A percentile compares a stretch with the other conserved stretches of the same genome.
Conservation (phyloP, 2,329 filamentous ascomycete genomes). For the Botryotinia calthae region DNA sequence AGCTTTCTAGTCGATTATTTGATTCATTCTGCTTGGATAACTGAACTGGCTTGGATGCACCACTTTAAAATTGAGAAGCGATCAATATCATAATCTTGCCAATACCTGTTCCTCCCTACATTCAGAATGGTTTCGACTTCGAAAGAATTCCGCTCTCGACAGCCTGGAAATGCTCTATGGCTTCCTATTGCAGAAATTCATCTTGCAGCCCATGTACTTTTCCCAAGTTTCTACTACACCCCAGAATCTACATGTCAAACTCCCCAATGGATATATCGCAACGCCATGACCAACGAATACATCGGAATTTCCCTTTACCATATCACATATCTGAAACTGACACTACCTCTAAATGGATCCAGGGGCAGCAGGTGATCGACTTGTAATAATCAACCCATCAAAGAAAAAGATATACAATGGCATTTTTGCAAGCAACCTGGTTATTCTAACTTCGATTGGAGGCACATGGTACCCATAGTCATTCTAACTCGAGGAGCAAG, state of each 20-base stretch:
- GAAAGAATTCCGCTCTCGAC: not conserved
- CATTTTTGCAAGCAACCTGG: not conserved
- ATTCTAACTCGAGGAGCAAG: not conserved
- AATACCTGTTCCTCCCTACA: too few relatives aligned
- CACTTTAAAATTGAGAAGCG: not conserved
- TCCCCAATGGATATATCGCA: not conserved
- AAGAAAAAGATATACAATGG: not conserved
- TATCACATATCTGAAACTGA: not conserved
- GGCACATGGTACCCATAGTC: slow-evolving; percentile 34
- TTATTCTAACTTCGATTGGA: slow-evolving; percentile 18
- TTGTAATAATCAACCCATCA: not conserved
- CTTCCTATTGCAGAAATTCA: not conserved
- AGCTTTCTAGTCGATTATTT: too few relatives aligned
- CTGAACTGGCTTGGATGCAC: not conserved
- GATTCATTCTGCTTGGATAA: not conserved
- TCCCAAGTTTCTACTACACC: not conserved
- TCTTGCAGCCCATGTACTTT: not conserved
- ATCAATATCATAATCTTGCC: not conserved
- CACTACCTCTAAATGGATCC: not conserved
- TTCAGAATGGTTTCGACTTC: not conserved
- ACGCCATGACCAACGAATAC: not conserved
- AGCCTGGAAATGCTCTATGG: not conserved
- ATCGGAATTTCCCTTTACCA: not conserved
- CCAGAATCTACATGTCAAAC: not conserved
- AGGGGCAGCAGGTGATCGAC: not conserved